Base-by-base conservation (phyloP, 2,329 filamentous ascomycete genomes). In the Calycina marina region DNA sequence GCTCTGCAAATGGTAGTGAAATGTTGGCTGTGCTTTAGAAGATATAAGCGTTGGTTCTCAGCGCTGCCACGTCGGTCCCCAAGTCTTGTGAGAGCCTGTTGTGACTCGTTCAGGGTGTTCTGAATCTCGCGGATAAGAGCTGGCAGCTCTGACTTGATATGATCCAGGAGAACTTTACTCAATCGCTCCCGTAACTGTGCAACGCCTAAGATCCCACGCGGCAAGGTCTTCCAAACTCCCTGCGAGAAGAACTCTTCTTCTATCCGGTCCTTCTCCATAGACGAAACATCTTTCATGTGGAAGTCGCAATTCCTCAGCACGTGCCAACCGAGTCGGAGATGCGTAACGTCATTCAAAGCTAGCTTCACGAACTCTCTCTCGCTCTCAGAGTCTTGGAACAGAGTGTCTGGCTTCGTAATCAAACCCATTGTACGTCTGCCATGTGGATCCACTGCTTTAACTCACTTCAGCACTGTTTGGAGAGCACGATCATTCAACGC, bases 401-500 rank as follows among this genome's bases (percentile, higher is more conserved):
- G 12, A 38, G 75, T 52, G 35, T 79, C 73, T 0, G 69, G 65
- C 40, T 77, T 77, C 0, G 72, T 77, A 0, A 77, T 54, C 3
- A 66, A 51, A 0, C 59, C 58, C 1, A 65, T 32, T 0, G 60
- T 65, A 25, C 61, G 47, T 18, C 44, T 38, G 0, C 59, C 57
- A 4, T 41, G 35, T 0, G 37, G 40, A 38, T 65, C 60, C 12
- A 43, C 38, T 24, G 28, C 35, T n/a, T 65, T 60, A 8, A 67
- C 58, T 22, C 62, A 43, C 6, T 64, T 57, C 0, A 70, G 52
- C 3, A 80, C 63, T 6, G 60, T 54, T 41, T 81, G 75, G 18
- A 72, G 66, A 4, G 67, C 66, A 41, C 80, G 79, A 40, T 69
- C 65, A 24, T 63, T 63, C 47, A 68, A 68, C 14, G 64, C 66